Conservation (phyloP, 1,139 yeast species). For the Lodderomyces parapsilosis region DNA sequence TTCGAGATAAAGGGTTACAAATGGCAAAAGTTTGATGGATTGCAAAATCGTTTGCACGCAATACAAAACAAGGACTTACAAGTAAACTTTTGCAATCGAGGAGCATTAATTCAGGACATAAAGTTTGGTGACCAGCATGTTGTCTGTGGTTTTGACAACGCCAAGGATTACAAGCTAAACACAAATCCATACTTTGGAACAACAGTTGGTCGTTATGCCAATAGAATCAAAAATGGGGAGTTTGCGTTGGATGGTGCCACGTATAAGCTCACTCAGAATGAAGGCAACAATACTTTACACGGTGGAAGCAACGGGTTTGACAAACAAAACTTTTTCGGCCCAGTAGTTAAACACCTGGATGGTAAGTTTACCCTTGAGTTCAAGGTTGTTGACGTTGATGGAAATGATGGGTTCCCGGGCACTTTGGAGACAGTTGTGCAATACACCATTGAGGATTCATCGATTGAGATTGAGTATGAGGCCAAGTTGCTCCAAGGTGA, state of each 20-base stretch:
- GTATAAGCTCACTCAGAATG: conserved; percentile 43
- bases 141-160: conserved; percentile 35
- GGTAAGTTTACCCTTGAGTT: conserved; percentile 39
- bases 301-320: conserved; percentile 58
- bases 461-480: conserved; percentile 47
- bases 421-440: conserved; percentile 42
- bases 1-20: conserved; percentile 41
- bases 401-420: conserved; percentile 58
- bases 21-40: conserved; percentile 32
- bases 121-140: conserved; percentile 31
- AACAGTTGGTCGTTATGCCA: conserved; percentile 64
- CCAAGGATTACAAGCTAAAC: conserved; percentile 32
- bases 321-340: conserved; percentile 49
- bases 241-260: conserved; percentile 41
- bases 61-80: conserved; percentile 33
- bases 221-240: conserved; percentile 51
- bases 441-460: conserved; percentile 34
- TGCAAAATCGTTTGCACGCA: conserved; percentile 41
- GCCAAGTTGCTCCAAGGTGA: conserved; percentile 38
- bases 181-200: conserved; percentile 59
- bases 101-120: conserved; percentile 50
- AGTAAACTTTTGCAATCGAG: conserved; percentile 50
- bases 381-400: conserved; percentile 42
- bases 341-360: conserved; percentile 38
- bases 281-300: conserved; percentile 39